These are phyloP conservation scores for Papilionanthe hybrid DNA, from an alignment of 116 monocot species.

Conservation along the genomic window DNA sequence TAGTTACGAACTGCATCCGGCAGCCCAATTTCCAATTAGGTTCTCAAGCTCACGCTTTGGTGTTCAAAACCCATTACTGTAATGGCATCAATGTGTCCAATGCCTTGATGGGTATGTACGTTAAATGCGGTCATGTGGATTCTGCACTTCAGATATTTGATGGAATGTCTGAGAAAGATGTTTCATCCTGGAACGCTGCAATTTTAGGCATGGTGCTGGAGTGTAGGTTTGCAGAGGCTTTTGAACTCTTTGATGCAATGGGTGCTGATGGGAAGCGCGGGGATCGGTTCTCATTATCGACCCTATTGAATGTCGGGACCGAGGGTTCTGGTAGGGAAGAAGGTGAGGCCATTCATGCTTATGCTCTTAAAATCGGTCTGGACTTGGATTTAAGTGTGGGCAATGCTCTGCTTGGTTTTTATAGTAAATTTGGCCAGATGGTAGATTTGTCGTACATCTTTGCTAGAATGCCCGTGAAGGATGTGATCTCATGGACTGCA, in stretches of 20 bases:
- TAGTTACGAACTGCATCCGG: slow-evolving; percentile 57
- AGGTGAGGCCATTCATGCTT: slow-evolving; percentile 58
- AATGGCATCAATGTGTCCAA: slow-evolving; percentile 41
- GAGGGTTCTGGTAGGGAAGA: slow-evolving; percentile 17
- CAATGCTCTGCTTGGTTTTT: slow-evolving; percentile 73
- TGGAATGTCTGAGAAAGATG: slow-evolving; percentile 52
- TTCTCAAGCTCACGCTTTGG: slow-evolving; percentile 53
- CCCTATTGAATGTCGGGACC: slow-evolving; percentile 38
- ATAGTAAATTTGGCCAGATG: slow-evolving; percentile 41
- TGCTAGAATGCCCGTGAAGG: slow-evolving; percentile 53
- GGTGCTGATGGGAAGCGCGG: slow-evolving; percentile 33
- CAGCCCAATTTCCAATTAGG: slow-evolving; percentile 29
- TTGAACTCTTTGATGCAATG: slow-evolving; percentile 60
- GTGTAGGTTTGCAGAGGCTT: slow-evolving; percentile 35
- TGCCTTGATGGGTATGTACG: slow-evolving; percentile 61
- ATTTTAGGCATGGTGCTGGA: slow-evolving; percentile 61
- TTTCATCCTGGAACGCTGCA: slow-evolving; percentile 79
- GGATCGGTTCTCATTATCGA: slow-evolving; percentile 67
- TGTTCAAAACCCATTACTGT: slow-evolving; percentile 23
- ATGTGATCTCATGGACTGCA: slow-evolving; percentile 68
- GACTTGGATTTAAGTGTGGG: slow-evolving; percentile 63
- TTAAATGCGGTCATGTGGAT: slow-evolving; percentile 21
- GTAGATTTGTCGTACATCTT: slow-evolving; percentile 63
- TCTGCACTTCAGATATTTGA: slow-evolving; percentile 41
- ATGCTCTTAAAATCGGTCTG: slow-evolving; percentile 71